Evolutionary conservation across 228 moss, liverwort and hornwort species (phyloP).

Genomic region (Sphagnum magellanicum): DNA sequence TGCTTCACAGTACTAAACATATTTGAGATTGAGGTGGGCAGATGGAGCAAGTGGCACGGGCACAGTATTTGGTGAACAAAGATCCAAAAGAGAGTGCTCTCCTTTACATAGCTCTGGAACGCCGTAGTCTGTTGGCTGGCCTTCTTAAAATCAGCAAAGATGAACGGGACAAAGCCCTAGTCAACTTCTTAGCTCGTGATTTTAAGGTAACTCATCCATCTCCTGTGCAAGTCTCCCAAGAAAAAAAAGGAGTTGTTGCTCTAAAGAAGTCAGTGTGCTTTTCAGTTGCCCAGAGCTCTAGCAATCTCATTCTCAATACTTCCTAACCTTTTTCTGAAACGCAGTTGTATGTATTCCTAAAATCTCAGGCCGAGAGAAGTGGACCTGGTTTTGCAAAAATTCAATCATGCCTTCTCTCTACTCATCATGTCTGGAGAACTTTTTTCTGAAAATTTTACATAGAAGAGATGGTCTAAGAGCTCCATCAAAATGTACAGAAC

Average conservation of each 20-base stretch:
- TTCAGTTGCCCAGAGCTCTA: neutral
- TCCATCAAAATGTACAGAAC: too few relatives aligned
- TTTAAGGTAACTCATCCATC: conserved; percentile 47
- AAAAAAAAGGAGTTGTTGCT: neutral
- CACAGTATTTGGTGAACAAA: conserved; percentile 75
- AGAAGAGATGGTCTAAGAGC: too few relatives aligned
- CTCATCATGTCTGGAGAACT: too few relatives aligned
- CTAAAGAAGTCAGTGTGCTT: neutral
- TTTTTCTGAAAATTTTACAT: too few relatives aligned
- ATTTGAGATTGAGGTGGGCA: conserved; percentile 16
- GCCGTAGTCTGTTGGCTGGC: conserved; percentile 70
- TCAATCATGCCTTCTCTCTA: neutral
- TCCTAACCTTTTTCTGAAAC: neutral
- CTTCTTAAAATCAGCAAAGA: conserved; percentile 90
- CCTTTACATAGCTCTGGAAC: conserved; percentile 86
- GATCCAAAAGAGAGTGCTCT: conserved; percentile 98
- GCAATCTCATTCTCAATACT: neutral
- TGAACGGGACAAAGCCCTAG: conserved; percentile 77
- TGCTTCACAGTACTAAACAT: neutral
- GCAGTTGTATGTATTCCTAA: too few relatives aligned
- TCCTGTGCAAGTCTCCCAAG: neutral
- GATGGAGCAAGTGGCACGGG: conserved; percentile 95
- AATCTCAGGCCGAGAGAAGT: too few relatives aligned
- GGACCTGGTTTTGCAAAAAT: neutral
- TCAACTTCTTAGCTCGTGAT: conserved; percentile 83